A percentile compares a stretch with the other conserved stretches of the same genome.
Conservation (phyloP, 352 stramenopile species). For the Paralagenidium karlingii region DNA sequence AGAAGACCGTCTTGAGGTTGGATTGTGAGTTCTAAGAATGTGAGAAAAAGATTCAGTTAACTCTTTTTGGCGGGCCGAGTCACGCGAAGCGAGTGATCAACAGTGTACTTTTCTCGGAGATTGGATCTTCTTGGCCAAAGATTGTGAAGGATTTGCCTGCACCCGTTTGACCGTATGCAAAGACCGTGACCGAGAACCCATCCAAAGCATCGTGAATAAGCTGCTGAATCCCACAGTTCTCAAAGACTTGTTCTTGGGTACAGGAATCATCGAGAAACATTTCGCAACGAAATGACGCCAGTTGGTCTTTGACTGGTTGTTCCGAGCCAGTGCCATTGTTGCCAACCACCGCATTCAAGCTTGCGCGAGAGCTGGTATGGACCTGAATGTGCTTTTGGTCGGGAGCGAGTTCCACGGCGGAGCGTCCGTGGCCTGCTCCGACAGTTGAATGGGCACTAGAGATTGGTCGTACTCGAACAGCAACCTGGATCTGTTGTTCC, state of each 20-base stretch:
- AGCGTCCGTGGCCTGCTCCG: too few species aligned
- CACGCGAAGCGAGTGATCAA: neutral
- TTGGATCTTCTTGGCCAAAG: constrained; percentile 42
- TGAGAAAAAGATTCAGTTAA: neutral
- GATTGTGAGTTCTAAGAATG: constrained; percentile 3
- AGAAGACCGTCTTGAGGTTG: constrained; percentile 33
- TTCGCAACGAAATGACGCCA: constrained; percentile 52
- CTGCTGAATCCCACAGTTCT: constrained; percentile 20
- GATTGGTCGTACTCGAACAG: constrained; percentile 38
- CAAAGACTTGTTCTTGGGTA: constrained; percentile 41
- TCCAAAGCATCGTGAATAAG: constrained; percentile 39
- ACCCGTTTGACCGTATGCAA: constrained; percentile 62
- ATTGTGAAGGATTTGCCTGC: constrained; percentile 67
- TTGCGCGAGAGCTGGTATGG: too few species aligned
- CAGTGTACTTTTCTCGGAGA: constrained; percentile 16
- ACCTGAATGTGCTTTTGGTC: too few species aligned
- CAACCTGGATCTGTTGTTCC: constrained; percentile 55
- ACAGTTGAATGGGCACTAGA: too few species aligned
- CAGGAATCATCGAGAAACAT: constrained; percentile 24
- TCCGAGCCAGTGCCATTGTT: neutral
- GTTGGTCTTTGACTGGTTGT: constrained; percentile 4
- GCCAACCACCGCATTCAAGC: neutral
- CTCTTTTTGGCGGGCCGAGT: neutral
- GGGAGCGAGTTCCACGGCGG: too few species aligned
- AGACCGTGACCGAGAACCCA: constrained; percentile 58